phyloP scores from a whole-genome alignment of 768 basidiomycete genomes.

The Suillus brevipes region DNA sequence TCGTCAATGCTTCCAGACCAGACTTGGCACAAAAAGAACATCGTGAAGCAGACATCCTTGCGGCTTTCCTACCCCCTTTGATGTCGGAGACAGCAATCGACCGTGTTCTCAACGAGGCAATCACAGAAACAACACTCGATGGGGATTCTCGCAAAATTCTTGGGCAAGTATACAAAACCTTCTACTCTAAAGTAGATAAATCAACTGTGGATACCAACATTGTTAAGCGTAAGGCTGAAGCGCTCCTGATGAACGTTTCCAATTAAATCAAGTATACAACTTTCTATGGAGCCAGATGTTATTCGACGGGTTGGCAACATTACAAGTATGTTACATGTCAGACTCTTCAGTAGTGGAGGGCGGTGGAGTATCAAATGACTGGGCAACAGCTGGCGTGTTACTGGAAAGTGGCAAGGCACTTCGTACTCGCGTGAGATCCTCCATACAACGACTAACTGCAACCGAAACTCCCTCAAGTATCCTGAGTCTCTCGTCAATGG shows the following conservation, averaged over 20 bases:
- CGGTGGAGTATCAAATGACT: neutral
- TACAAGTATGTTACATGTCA: neutral
- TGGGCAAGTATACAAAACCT: conserved; percentile 59
- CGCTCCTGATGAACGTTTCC: conserved; percentile 30
- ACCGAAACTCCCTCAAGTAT: conserved; percentile 78
- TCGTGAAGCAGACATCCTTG: conserved; percentile 55
- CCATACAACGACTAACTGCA: conserved; percentile 70
- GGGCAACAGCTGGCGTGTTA: conserved; percentile 8
- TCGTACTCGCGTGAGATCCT: conserved; percentile 74
- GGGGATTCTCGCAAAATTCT: conserved; percentile 27
- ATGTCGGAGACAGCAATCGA: conserved; percentile 59
- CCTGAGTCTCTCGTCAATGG: conserved; percentile 81
- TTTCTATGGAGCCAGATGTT: neutral
- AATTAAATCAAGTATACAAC: neutral
- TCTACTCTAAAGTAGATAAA: conserved; percentile 63
- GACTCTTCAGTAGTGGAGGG: neutral
- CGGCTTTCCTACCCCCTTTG: conserved; percentile 59
- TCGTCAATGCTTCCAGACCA: conserved; percentile 52
- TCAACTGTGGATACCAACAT: conserved; percentile 55
- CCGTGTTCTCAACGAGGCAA: conserved; percentile 42
- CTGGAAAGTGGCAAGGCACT: conserved; percentile 59
- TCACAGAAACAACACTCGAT: conserved; percentile 28
- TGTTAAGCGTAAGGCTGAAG: conserved; percentile 53
- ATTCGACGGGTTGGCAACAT: neutral
- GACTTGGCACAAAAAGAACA: conserved; percentile 68